phyloP scores from a whole-genome alignment of 2,329 filamentous ascomycete species.

The Lachnum nothofagi region DNA sequence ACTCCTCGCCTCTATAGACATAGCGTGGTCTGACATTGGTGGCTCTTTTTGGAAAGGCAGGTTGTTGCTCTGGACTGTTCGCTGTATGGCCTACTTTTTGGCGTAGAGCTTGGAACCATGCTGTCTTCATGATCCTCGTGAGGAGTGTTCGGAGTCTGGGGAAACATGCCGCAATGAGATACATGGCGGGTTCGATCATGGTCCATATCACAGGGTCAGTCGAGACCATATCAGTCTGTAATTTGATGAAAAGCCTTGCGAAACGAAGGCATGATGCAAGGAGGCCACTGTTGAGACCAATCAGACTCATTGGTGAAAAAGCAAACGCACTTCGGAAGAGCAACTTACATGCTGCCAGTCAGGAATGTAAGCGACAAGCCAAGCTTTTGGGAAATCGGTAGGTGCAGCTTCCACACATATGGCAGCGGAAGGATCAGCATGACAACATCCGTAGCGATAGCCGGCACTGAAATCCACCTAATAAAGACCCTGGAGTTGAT shows the following conservation, averaged over 20 bases:
- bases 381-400: background rate
- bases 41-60: background rate
- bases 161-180: slow-evolving; percentile 5
- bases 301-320: background rate
- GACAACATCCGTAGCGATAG: slow-evolving; percentile 5
- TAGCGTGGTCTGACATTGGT: background rate
- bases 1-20: too few species aligned
- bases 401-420: background rate
- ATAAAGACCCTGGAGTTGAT: background rate
- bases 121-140: too few species aligned
- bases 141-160: slow-evolving; percentile 1
- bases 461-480: slow-evolving; percentile 1
- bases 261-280: slow-evolving; percentile 4
- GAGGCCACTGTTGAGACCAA: background rate
- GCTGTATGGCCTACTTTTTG: too few species aligned
- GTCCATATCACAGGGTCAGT: slow-evolving; percentile 7
- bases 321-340: background rate
- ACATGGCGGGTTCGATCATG: slow-evolving; percentile 3
- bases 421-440: slow-evolving; percentile 3
- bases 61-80: too few species aligned
- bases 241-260: background rate
- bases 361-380: background rate
- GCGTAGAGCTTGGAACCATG: too few species aligned
- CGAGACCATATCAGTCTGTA: background rate
- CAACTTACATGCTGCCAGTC: background rate